Percentiles rank a stretch among this genome's conserved stretches.
These are phyloP conservation scores for Phytophthora brassicae DNA, from an alignment of 352 stramenopile genomes.

Conservation along the genomic window DNA sequence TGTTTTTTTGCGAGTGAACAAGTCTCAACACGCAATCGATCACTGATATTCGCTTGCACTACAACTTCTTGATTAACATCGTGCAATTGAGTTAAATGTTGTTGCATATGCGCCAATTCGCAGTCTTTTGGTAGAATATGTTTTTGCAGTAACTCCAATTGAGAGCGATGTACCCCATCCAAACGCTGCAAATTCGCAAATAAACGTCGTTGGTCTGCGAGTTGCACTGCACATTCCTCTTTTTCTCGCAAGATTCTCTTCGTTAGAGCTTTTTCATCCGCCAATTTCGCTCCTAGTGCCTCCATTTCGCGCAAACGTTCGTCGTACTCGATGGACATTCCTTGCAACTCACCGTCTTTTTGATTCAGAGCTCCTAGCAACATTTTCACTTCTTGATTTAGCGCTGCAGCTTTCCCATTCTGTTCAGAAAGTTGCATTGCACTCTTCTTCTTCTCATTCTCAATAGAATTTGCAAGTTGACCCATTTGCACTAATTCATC, in stretches of 20 bases:
- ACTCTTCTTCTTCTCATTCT: conserved; percentile 46
- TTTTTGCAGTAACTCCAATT: conserved; percentile 71
- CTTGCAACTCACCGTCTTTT: conserved; percentile 57
- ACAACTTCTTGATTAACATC: conserved; percentile 71
- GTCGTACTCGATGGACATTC: conserved; percentile 33
- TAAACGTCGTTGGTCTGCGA: conserved; percentile 43
- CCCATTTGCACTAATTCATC: conserved; percentile 66
- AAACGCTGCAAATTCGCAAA: conserved; percentile 61
- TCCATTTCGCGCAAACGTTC: conserved; percentile 33
- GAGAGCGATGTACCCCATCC: conserved; percentile 71
- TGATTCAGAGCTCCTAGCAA: conserved; percentile 55
- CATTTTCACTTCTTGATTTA: conserved; percentile 77
- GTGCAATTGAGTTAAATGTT: conserved; percentile 59
- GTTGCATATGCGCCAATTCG: conserved; percentile 64
- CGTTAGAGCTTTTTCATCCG: conserved; percentile 32
- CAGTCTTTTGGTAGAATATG: conserved; percentile 71
- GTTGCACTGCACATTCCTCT: conserved; percentile 29
- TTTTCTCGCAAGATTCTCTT: conserved; percentile 46
- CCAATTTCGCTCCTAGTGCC: conserved; percentile 38
- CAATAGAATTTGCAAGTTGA: conserved; percentile 45
- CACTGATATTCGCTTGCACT: conserved; percentile 67
- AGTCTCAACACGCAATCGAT: conserved; percentile 55
- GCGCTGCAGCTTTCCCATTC: conserved; percentile 53
- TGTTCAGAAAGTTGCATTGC: conserved; percentile 41
- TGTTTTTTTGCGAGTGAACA: conserved; percentile 44